Evolutionary conservation across 495 filamentous ascomycete species (phyloP).

Genomic region (Aspergillus bertholletiae): DNA sequence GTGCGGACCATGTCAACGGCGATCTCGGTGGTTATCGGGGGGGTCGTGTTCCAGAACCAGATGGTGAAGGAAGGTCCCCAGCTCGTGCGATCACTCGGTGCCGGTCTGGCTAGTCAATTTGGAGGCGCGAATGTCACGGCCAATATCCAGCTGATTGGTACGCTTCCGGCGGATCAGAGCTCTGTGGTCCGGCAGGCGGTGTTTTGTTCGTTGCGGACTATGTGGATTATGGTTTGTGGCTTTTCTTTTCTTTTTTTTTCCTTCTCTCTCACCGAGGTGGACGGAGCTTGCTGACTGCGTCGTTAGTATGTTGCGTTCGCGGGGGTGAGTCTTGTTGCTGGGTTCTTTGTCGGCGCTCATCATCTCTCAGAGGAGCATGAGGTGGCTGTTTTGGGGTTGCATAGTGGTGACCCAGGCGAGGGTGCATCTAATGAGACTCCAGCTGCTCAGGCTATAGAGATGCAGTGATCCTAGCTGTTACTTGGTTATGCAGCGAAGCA

Average conservation of each 20-base stretch:
- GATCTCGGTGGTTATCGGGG: conserved; percentile 4
- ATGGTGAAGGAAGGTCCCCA: not conserved
- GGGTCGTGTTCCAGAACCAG: conserved; percentile 2
- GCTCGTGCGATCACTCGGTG: not conserved
- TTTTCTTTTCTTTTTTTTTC: no score
- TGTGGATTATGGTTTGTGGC: not conserved
- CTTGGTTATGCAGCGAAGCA: no score
- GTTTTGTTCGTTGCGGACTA: not conserved
- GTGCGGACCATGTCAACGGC: conserved; percentile 1
- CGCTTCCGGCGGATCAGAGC: not conserved
- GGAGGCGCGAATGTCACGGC: not conserved
- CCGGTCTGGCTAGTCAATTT: not conserved
- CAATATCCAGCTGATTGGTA: not conserved
- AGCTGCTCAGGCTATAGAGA: no score
- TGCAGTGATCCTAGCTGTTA: no score
- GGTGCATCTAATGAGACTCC: not conserved
- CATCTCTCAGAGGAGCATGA: not conserved
- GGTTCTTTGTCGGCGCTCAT: not conserved
- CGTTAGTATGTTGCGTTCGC: not conserved
- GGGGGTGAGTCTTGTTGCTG: not conserved
- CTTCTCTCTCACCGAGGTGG: not conserved
- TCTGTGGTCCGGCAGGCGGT: not conserved
- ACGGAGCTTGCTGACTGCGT: not conserved
- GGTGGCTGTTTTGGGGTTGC: not conserved
- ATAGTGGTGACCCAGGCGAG: not conserved